phyloP scores from a whole-genome alignment of 2,329 filamentous ascomycete species.

The Talaromyces sp. region DNA sequence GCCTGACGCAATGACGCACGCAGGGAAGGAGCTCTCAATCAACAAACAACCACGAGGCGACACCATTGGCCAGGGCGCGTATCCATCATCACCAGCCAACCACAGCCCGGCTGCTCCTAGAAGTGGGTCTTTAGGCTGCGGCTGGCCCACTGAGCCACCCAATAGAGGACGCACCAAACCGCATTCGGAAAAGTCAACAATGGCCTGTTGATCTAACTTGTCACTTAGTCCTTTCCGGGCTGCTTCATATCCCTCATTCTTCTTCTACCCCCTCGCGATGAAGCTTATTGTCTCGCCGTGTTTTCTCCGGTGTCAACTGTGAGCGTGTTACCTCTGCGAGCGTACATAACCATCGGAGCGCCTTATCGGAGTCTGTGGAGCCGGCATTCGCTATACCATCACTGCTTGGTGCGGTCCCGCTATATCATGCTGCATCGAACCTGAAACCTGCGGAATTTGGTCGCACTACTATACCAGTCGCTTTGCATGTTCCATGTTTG shows the following conservation, averaged over 20 bases:
- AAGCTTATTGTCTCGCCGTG: background rate
- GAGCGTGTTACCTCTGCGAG: background rate
- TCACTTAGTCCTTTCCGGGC: background rate
- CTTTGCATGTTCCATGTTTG: background rate
- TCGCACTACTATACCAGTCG: background rate
- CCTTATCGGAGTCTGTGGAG: background rate
- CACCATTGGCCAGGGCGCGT: background rate
- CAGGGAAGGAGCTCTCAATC: background rate
- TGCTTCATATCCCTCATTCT: background rate
- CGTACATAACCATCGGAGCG: background rate
- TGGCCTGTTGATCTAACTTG: background rate
- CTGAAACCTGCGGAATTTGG: background rate
- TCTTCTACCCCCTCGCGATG: background rate
- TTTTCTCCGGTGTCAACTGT: background rate
- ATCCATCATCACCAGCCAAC: background rate
- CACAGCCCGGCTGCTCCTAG: background rate
- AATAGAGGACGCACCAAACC: background rate
- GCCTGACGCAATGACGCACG: background rate
- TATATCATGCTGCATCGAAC: background rate
- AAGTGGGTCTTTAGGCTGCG: background rate
- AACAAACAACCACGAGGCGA: background rate
- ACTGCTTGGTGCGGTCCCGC: background rate
- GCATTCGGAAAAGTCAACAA: background rate
- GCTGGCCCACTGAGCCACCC: background rate
- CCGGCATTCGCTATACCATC: constrained; percentile 1